Conservation (phyloP, 371 early-diverging fungal genomes). For the Conidiobolus coronatus region DNA sequence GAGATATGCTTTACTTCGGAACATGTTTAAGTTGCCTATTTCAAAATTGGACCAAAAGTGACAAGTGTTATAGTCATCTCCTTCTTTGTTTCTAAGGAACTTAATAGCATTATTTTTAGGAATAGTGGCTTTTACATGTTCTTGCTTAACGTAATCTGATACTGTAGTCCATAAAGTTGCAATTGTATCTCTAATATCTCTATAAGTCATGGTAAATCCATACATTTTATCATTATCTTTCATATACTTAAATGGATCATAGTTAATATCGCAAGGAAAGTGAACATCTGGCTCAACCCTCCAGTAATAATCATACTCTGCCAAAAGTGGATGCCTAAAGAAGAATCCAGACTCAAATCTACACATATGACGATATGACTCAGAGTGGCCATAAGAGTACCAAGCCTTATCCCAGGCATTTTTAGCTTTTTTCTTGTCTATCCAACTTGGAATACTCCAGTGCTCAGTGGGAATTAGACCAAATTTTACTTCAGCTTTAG, state of each 20-base stretch:
- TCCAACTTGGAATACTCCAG: conserved; percentile 67
- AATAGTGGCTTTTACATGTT: conserved; percentile 12
- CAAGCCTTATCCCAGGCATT: conserved; percentile 17
- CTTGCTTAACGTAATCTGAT: conserved; percentile 20
- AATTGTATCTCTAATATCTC: conserved; percentile 56
- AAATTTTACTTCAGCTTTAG: conserved; percentile 33
- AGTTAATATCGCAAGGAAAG: conserved; percentile 65
- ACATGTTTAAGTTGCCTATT: conserved; percentile 63
- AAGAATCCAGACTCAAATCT: conserved; percentile 77
- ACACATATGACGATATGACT: conserved; percentile 89
- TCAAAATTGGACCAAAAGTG: conserved; percentile 97
- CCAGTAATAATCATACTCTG: conserved; percentile 87
- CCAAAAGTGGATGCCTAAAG: conserved; percentile 50
- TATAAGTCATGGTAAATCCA: conserved; percentile 51
- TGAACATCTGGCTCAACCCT: conserved; percentile 80
- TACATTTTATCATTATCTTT: conserved; percentile 31
- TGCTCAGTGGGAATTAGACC: conserved; percentile 43
- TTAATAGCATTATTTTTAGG: conserved; percentile 5
- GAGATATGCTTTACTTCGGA: conserved; percentile 39
- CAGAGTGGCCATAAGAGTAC: conserved; percentile 60
- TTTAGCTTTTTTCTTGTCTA: conserved; percentile 40
- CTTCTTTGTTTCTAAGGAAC: conserved; percentile 4
- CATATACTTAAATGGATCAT: conserved; percentile 81
- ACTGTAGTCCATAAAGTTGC: conserved; percentile 54
- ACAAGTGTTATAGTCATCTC: conserved; percentile 22